Base-by-base conservation (phyloP, 495 filamentous ascomycete species). In the Aspergillus haitiensis region DNA sequence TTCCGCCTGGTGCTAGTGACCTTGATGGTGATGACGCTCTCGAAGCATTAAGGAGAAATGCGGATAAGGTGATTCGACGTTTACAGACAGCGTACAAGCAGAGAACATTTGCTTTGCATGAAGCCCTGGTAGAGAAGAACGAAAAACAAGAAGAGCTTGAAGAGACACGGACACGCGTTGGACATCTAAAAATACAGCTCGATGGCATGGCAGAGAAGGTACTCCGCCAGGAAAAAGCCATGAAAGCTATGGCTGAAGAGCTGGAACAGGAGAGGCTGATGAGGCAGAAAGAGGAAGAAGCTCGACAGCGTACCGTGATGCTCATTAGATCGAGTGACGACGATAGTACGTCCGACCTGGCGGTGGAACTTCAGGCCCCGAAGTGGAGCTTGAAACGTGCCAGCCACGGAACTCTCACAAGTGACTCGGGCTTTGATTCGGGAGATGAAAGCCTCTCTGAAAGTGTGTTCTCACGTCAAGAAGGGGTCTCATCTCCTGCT, bases 151-250 rank as follows among this genome's bases (percentile, higher is more conserved):
- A 94, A 48, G 91, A 93, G 67, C 72, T 88, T 3, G 88, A 90
- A 55, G 90, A 91, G 66, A 83, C 87, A n/a, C 80, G 87, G 47
- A 87, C 87, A 9, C 78, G 89, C 0, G 78, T 83, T 11, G 73
- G 76, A 35, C 81, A 88, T 61, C 76, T 93, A 27, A 89, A 88
- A 71, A 77, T 79, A 53, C 91, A 96, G 71, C 76, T 96, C 7
- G 88, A 92, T 68, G 85, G 83, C 37, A 87, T 93, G 85, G 84
- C 89, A 1, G 78, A 75, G n/a, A 82, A 85, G 62, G 85, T 86
- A 0, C 70, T 75, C 0, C 82, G 87, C 64, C 86, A 90, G 62
- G 87, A 92, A 63, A 69, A 72, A 52, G 81, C 77, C 47, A 87
- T 90, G 82, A 76, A 78, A 66, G 74, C 75, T 48, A 78, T 92